Evolutionary conservation across 305 asterid genomes (phyloP).

Genomic region (Solanum chacoense): DNA sequence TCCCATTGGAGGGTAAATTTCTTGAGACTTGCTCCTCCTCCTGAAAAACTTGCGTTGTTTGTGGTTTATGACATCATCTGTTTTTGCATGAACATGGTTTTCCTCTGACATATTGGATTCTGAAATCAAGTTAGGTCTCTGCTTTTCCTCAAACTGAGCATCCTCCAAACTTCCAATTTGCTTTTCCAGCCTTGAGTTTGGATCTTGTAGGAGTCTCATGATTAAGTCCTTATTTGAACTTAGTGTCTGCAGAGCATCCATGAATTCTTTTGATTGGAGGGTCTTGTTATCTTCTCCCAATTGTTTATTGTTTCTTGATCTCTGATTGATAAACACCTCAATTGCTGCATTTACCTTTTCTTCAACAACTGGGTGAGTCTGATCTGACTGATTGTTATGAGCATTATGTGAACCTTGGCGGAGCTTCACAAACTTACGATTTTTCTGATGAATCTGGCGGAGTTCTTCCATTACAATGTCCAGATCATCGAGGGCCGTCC

Average conservation of each 20-base stretch:
- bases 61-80: constrained; percentile 36
- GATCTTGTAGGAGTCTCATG: constrained; percentile 60
- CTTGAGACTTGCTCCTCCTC: constrained; percentile 75
- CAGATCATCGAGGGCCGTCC: constrained; percentile 31
- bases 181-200: constrained; percentile 37
- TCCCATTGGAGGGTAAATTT: constrained; percentile 30
- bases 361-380: constrained; percentile 22
- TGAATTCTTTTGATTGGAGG: constrained; percentile 39
- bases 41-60: constrained; percentile 54
- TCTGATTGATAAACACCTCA: constrained; percentile 48
- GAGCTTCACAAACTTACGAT: constrained; percentile 10
- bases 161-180: constrained; percentile 42
- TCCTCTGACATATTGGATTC: constrained; percentile 26
- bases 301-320: constrained; percentile 23
- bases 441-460: constrained; percentile 23
- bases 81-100: constrained; percentile 18
- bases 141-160: constrained; percentile 26
- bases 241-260: constrained; percentile 53
- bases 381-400: constrained; percentile 25
- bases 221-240: constrained; percentile 46
- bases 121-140: constrained; percentile 17
- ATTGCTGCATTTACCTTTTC: constrained; percentile 61
- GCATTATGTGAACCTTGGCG: constrained; percentile 13
- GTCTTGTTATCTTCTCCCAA: constrained; percentile 39
- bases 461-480: constrained; percentile 43